phyloP scores from a whole-genome alignment of 2,329 filamentous ascomycete species.

The Stenocarpella maydis region DNA sequence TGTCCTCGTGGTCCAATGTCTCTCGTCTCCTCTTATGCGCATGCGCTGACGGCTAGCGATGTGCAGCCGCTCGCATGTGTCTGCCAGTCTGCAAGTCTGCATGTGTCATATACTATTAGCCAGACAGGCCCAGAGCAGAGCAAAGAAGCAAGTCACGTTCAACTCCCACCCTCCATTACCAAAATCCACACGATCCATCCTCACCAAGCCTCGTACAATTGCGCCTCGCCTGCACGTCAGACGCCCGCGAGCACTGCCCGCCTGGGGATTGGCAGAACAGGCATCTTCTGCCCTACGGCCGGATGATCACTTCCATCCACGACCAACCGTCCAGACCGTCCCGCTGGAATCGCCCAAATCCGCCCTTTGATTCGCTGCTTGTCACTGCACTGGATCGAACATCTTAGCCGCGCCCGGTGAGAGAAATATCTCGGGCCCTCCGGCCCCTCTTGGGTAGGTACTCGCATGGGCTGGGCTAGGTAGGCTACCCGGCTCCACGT shows the following conservation, averaged over 20 bases:
- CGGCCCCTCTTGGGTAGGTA: conserved; percentile 5
- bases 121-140: not conserved
- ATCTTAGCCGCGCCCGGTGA: conserved; percentile 15
- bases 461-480: not conserved
- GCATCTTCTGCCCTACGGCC: conserved; percentile 30
- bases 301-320: conserved; percentile 23
- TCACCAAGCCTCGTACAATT: conserved; percentile 33
- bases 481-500: not conserved
- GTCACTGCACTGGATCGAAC: conserved; percentile 2
- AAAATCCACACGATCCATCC: conserved; percentile 27
- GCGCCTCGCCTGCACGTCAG: conserved; percentile 27
- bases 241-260: conserved; percentile 12
- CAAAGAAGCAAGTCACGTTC: conserved; percentile 28
- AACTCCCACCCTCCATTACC: conserved; percentile 28
- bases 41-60: conserved; percentile 24
- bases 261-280: not conserved
- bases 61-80: conserved; percentile 18
- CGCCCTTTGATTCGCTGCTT: not conserved
- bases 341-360: conserved; percentile 4
- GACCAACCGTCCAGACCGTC: not conserved
- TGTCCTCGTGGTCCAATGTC: conserved; percentile 18
- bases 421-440: conserved; percentile 16
- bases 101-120: not conserved
- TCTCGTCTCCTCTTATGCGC: conserved; percentile 8
- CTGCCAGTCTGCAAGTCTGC: not conserved